Percentiles rank a stretch among this genome's conserved stretches.
Conservation (phyloP, 805 yeast genomes). For the Pichia cabralensis region DNA sequence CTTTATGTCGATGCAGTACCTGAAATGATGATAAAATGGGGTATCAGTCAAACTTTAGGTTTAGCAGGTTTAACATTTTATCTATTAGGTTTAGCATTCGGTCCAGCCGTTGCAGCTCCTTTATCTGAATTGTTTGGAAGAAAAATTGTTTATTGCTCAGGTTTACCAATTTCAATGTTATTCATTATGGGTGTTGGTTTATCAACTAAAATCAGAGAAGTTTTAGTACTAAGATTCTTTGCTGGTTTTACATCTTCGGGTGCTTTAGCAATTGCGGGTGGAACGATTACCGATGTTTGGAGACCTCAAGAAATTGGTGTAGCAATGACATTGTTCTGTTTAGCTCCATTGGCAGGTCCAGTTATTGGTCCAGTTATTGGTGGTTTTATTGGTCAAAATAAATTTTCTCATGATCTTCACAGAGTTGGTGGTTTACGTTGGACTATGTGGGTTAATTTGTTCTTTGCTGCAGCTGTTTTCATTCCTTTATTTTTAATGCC, state of each 20-base stretch:
- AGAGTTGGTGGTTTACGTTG: slow-evolving; percentile 49
- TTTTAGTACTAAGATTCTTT: slow-evolving; percentile 63
- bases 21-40: slow-evolving; percentile 37
- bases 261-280: slow-evolving; percentile 77
- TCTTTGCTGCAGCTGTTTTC: slow-evolving; percentile 53
- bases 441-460: slow-evolving; percentile 62
- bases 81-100: slow-evolving; percentile 58
- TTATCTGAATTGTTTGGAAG: slow-evolving; percentile 63
- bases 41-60: slow-evolving; percentile 50
- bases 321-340: slow-evolving; percentile 71
- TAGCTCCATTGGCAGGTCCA: slow-evolving; percentile 77
- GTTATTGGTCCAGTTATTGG: slow-evolving; percentile 69
- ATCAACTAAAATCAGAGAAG: slow-evolving; percentile 46
- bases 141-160: slow-evolving; percentile 44
- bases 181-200: slow-evolving; percentile 69
- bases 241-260: slow-evolving; percentile 73
- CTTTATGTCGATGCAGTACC: slow-evolving; percentile 57
- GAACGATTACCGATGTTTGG: slow-evolving; percentile 75
- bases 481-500: slow-evolving; percentile 35
- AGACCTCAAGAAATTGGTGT: slow-evolving; percentile 51
- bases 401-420: slow-evolving; percentile 18
- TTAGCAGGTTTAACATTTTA: slow-evolving; percentile 63
- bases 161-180: slow-evolving; percentile 59
- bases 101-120: slow-evolving; percentile 67
- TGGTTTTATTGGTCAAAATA: slow-evolving; percentile 52